Conservation (phyloP, 345 rosid genomes). For the Boechera retrofracta region DNA sequence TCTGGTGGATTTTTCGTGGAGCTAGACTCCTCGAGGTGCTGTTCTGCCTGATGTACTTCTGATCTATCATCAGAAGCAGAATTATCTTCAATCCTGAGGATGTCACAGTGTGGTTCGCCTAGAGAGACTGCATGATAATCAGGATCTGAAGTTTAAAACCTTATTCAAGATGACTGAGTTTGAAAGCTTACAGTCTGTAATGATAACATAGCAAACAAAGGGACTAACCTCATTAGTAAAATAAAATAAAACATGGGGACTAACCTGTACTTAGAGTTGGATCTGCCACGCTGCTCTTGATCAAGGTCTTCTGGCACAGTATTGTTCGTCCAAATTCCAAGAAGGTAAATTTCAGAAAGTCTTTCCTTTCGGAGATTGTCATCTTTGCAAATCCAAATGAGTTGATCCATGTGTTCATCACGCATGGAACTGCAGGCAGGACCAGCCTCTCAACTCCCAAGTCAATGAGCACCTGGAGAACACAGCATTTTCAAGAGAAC, state of each 20-base stretch:
- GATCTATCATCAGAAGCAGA: conserved; percentile 51
- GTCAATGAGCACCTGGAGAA: conserved; percentile 57
- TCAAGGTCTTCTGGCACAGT: conserved; percentile 67
- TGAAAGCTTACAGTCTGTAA: not conserved
- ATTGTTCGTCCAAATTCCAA: conserved; percentile 74
- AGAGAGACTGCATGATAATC: conserved; percentile 47
- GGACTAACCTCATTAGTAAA: not conserved
- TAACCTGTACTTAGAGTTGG: conserved; percentile 46
- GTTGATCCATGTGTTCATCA: conserved; percentile 67
- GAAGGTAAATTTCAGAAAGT: conserved; percentile 58
- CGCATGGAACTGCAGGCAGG: conserved; percentile 75
- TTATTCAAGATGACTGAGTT: conserved; percentile 27
- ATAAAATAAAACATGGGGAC: not conserved
- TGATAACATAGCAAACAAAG: conserved; percentile 8
- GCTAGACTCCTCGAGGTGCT: conserved; percentile 41
- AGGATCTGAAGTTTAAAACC: not conserved
- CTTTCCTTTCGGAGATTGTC: conserved; percentile 56
- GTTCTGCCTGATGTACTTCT: conserved; percentile 49
- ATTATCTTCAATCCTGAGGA: conserved; percentile 35
- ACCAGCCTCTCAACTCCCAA: conserved; percentile 77
- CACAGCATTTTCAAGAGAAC: conserved; percentile 6
- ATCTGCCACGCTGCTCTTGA: conserved; percentile 27
- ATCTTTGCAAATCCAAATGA: conserved; percentile 79
- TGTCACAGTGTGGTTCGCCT: conserved; percentile 33
- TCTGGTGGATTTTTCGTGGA: conserved; percentile 41